phyloP scores from a whole-genome alignment of 768 basidiomycete genomes.

The Paxillus involutus region DNA sequence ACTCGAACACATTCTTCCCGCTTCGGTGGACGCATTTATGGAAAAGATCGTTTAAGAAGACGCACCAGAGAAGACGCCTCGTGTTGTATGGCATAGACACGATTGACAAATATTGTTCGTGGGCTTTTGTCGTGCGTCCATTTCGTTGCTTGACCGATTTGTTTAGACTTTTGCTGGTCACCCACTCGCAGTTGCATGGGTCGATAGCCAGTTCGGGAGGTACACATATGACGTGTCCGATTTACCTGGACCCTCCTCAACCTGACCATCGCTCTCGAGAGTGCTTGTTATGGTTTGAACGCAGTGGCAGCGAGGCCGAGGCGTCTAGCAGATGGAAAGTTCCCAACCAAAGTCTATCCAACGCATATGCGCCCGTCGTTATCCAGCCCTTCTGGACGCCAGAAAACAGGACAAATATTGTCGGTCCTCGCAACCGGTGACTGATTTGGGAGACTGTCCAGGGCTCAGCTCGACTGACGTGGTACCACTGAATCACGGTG shows the following conservation, averaged over 20 bases:
- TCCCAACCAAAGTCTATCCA: slow-evolving; percentile 49
- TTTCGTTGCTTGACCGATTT: neutral
- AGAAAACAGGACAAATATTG: slow-evolving; percentile 43
- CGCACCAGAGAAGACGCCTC: too few species aligned
- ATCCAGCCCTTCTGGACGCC: slow-evolving; percentile 60
- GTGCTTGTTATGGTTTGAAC: slow-evolving; percentile 54
- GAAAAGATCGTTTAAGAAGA: slow-evolving; percentile 33
- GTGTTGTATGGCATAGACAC: slow-evolving; percentile 61
- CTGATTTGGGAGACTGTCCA: slow-evolving; percentile 42
- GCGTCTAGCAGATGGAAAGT: slow-evolving; percentile 63
- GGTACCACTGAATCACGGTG: too few species aligned
- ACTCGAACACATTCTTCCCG: too few species aligned
- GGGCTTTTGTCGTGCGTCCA: neutral
- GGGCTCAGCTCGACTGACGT: too few species aligned
- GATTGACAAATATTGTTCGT: slow-evolving; percentile 52
- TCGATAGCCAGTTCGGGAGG: slow-evolving; percentile 57
- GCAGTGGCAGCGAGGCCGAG: slow-evolving; percentile 45
- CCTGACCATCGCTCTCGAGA: slow-evolving; percentile 51
- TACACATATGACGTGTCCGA: slow-evolving; percentile 52
- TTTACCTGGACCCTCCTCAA: slow-evolving; percentile 43
- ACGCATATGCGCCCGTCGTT: slow-evolving; percentile 44
- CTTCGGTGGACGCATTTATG: neutral
- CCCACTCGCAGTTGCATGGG: slow-evolving; percentile 47
- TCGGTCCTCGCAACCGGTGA: slow-evolving; percentile 54
- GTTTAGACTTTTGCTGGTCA: slow-evolving; percentile 48